Base-by-base conservation (phyloP, 2,329 filamentous ascomycete species). In the Fusarium acutatum region DNA sequence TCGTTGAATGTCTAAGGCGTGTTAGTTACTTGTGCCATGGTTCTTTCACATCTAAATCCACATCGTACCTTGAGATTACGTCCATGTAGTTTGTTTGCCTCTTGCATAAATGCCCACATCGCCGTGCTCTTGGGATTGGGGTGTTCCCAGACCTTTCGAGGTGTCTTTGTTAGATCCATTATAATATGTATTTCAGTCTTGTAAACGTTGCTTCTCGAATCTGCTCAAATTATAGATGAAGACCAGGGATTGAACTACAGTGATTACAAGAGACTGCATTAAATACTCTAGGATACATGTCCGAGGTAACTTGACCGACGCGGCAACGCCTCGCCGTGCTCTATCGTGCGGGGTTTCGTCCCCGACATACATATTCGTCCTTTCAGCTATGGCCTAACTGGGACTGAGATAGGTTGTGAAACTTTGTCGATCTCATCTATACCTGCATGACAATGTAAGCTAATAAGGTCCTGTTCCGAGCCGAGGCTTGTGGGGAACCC, bases 111-210 rank as follows among this genome's bases (percentile, higher is more conserved):
- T 54, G 84, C 81, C 82, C 88, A 92, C 87, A 94, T 92, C 37
- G 86, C 81, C 3, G 92, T 94, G 69, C 84, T 86, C 76, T 88
- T 79, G 22, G 90, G 90, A 72, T 89, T 79, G 2, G 89, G 86
- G 75, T 92, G 91, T 81, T 92, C 89, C 91, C 91, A 93, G 61
- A 93, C 86, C 84, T 92, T 92, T 64, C 88, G 84, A 10, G 89
- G 89, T 60, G 85, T 77, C 60, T 77, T 79, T 41, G 75, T 72
- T 17, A 80, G 60, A 49, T 81, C 80, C 81, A 83, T 84, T 52
- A 22, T 43, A 34, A 35, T 38, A 18, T 22, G 20, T 22, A 17
- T 28, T 32, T 32, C 38, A 24, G 32, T 26, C 34, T 35, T 64
- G 17, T 13, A 37, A 52, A 40, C 26, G 54, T 34, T 52, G 12